phyloP scores from a whole-genome alignment of 1,284 basidiomycete genomes.

The Austropuccinia psidii region DNA sequence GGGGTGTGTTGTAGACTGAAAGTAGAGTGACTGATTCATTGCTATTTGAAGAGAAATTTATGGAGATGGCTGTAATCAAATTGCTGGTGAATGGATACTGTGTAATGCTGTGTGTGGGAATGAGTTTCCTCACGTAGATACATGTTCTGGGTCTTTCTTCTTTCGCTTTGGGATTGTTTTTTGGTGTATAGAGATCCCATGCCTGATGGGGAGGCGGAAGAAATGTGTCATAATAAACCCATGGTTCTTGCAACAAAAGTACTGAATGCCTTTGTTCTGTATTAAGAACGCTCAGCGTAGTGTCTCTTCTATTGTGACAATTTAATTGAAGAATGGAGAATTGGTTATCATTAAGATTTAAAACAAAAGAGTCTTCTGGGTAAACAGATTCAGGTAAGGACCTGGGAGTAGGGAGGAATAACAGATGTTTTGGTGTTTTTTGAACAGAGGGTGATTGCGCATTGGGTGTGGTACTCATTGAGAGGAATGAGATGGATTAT shows the following conservation, averaged over 20 bases:
- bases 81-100: neutral
- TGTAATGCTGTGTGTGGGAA: neutral
- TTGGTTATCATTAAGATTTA: too few species aligned
- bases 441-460: too few species aligned
- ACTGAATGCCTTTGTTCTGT: neutral
- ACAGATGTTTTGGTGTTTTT: too few species aligned
- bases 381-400: too few species aligned
- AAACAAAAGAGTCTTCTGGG: too few species aligned
- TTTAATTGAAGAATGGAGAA: too few species aligned
- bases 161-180: neutral
- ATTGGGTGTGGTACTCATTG: too few species aligned
- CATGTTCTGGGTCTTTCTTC: neutral
- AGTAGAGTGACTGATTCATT: neutral
- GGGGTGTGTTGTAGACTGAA: neutral
- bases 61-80: too few species aligned
- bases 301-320: slow-evolving; percentile 12
- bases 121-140: neutral
- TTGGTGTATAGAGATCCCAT: neutral
- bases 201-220: neutral
- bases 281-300: neutral
- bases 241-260: slow-evolving; percentile 6
- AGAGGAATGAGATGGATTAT: too few species aligned
- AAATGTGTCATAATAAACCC: neutral
- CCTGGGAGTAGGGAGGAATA: too few species aligned
- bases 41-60: too few species aligned